These are phyloP conservation scores for Geotrichum ghanense DNA, from an alignment of 805 yeast species.

Conservation along the genomic window DNA sequence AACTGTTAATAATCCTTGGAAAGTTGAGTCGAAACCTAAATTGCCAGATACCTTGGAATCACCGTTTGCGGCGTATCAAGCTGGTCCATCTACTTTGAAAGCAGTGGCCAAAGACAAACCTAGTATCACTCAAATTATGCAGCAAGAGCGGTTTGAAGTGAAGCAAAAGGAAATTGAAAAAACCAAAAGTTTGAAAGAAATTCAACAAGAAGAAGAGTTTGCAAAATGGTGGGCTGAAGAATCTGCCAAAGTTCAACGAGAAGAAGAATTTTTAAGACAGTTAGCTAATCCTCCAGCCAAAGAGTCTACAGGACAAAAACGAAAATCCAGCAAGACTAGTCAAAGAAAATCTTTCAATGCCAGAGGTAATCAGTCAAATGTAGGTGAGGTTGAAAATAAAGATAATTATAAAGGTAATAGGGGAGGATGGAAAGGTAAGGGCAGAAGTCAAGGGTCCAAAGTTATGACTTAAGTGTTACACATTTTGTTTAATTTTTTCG, in stretches of 20 bases:
- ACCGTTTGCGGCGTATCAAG: conserved; percentile 4
- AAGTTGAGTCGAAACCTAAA: not conserved
- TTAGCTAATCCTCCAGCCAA: conserved; percentile 1
- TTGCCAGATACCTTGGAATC: conserved; percentile 5
- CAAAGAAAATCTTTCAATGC: no score
- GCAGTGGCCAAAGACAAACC: not conserved
- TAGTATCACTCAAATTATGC: conserved; percentile 19
- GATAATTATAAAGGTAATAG: not conserved
- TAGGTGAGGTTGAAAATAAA: no score
- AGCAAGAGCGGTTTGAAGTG: conserved; percentile 31
- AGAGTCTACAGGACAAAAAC: no score
- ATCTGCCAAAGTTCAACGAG: conserved; percentile 27
- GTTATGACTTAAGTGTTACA: not conserved
- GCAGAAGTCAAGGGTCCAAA: not conserved
- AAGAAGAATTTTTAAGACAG: not conserved
- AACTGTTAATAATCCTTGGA: conserved; percentile 3
- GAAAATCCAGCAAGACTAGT: no score
- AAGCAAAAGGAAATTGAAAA: conserved; percentile 27
- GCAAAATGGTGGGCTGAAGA: conserved; percentile 85
- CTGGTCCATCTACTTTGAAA: not conserved
- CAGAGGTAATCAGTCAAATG: no score
- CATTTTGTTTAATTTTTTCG: not conserved
- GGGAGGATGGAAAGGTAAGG: conserved; percentile 1
- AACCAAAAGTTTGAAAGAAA: conserved; percentile 46
- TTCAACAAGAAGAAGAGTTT: conserved; percentile 74